Conservation (phyloP, 2,329 filamentous ascomycete genomes). For the Trichoderma sp. region DNA sequence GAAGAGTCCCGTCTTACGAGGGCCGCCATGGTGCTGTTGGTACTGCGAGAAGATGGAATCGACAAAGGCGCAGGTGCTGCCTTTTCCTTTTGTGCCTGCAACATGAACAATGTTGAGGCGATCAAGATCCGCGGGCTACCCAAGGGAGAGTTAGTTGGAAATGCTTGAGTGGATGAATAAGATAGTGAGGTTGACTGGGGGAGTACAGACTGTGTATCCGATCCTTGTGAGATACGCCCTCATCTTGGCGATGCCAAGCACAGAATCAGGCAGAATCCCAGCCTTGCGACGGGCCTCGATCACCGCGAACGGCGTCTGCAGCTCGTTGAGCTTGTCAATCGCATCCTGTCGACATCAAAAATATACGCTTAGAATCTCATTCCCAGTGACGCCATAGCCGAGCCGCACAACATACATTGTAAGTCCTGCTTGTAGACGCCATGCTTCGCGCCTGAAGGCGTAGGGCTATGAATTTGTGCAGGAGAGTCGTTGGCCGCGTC, state of each 20-base stretch:
- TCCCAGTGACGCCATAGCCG: background rate
- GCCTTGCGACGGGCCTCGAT: conserved; percentile 76
- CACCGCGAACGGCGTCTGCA: conserved; percentile 83
- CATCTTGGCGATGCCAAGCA: conserved; percentile 70
- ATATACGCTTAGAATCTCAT: background rate
- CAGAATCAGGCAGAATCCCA: conserved; percentile 66
- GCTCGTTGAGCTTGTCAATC: conserved; percentile 78
- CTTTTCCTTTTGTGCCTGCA: conserved; percentile 75
- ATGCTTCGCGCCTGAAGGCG: conserved; percentile 28
- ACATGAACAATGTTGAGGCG: conserved; percentile 67
- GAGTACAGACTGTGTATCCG: conserved; percentile 62
- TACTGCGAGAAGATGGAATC: conserved; percentile 59
- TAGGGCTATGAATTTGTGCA: conserved; percentile 23
- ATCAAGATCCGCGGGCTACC: conserved; percentile 48
- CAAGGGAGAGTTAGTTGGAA: background rate
- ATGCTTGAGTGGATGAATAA: background rate
- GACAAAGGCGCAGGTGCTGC: conserved; percentile 67
- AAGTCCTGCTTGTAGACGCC: conserved; percentile 32
- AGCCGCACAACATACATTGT: conserved; percentile 30
- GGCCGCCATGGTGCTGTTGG: conserved; percentile 34
- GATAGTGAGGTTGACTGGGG: background rate
- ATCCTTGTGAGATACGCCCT: conserved; percentile 71
- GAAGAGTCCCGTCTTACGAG: conserved; percentile 58
- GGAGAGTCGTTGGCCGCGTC: conserved; percentile 28
- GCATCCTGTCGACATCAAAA: conserved; percentile 64